These are phyloP conservation scores for Symmetrospora coprosmae DNA, from an alignment of 768 basidiomycete species.

Conservation along the genomic window DNA sequence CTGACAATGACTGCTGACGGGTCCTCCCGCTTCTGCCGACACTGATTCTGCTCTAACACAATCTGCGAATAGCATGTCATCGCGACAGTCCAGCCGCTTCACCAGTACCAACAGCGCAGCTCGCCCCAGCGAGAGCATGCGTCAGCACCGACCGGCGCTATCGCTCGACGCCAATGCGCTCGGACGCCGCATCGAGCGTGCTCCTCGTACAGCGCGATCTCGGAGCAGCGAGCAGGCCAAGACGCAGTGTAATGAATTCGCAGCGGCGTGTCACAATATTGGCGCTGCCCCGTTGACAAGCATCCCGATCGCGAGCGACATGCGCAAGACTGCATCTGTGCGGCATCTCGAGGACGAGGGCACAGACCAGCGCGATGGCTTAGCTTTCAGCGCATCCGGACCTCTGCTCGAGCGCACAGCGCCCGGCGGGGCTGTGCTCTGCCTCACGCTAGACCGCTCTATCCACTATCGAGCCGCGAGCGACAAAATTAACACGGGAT, in stretches of 20 bases:
- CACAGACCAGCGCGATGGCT: no score
- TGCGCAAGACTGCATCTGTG: neutral
- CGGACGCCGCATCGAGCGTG: neutral
- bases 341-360: neutral
- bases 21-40: no score
- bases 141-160: neutral
- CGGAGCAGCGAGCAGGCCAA: neutral
- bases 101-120: no score
- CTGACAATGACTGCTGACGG: no score
- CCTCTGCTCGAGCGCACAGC: neutral
- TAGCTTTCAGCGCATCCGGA: neutral
- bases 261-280: no score
- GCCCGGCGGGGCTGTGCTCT: neutral
- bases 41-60: no score
- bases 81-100: no score
- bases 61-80: no score
- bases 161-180: neutral
- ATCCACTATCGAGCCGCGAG: slow-evolving; percentile 10
- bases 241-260: no score
- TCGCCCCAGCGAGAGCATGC: no score
- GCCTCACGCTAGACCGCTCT: neutral
- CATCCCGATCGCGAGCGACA: neutral
- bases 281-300: neutral
- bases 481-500: no score
- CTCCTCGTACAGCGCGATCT: neutral